Evolutionary conservation across 257 asterid species (phyloP).

Genomic region (Solanum chiquidenum): DNA sequence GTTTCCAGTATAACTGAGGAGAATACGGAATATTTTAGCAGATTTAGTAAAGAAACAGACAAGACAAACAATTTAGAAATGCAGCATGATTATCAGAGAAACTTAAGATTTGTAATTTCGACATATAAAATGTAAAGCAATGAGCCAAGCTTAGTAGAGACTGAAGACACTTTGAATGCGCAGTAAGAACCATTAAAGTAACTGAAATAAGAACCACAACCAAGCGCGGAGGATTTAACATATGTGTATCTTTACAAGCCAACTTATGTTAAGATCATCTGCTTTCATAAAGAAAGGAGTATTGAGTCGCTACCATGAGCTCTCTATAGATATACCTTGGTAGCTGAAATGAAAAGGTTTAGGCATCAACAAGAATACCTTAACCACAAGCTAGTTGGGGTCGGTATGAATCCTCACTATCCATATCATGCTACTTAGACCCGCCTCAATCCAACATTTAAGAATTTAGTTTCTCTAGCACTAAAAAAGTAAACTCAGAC

Average conservation of each 20-base stretch:
- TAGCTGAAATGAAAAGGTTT: neutral
- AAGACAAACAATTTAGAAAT: neutral
- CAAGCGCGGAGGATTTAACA: neutral
- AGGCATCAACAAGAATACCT: neutral
- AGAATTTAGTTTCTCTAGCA: neutral
- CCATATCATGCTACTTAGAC: neutral
- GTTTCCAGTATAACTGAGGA: conserved; percentile 74
- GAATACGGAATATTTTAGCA: neutral
- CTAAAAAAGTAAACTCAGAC: neutral
- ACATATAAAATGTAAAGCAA: neutral
- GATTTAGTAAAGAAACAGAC: neutral
- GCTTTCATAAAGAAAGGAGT: neutral
- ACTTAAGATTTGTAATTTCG: neutral
- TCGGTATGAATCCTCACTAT: neutral
- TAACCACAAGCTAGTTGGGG: neutral
- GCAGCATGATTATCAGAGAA: neutral
- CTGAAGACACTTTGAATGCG: neutral
- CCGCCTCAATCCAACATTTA: neutral
- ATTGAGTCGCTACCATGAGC: neutral
- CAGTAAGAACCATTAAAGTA: neutral
- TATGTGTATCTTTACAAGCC: neutral
- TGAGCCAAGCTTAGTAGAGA: neutral
- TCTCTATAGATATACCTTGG: neutral
- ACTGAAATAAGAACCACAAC: neutral
- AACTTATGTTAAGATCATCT: neutral